phyloP scores from a whole-genome alignment of 495 filamentous ascomycete genomes.

The Annulohypoxylon nitens region DNA sequence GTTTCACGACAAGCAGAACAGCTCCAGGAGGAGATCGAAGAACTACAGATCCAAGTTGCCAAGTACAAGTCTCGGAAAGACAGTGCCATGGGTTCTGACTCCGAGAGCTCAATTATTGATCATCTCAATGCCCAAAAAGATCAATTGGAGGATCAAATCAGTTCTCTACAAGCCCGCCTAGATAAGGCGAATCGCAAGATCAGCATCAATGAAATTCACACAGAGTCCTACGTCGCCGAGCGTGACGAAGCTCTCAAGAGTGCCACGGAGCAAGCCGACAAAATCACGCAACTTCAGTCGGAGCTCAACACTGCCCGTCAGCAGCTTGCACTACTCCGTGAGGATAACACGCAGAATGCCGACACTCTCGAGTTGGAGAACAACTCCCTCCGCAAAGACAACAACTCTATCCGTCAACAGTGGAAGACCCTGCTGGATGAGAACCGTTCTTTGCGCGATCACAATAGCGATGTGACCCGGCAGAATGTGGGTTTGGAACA shows the following conservation, averaged over 20 bases:
- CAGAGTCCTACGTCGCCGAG: slow-evolving; percentile 59
- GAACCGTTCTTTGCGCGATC: slow-evolving; percentile 47
- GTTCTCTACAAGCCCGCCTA: slow-evolving; percentile 56
- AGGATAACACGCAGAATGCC: slow-evolving; percentile 22
- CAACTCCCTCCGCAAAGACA: slow-evolving; percentile 51
- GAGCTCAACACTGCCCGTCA: slow-evolving; percentile 57
- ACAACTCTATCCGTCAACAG: slow-evolving; percentile 49
- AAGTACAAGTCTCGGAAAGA: slow-evolving; percentile 57
- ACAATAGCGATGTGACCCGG: slow-evolving; percentile 46
- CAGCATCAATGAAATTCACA: slow-evolving; percentile 61
- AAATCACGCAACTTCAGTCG: slow-evolving; percentile 59
- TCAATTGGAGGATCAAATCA: slow-evolving; percentile 59
- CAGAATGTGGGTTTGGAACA: slow-evolving; percentile 57
- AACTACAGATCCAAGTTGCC: slow-evolving; percentile 59
- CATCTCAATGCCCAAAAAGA: slow-evolving; percentile 52
- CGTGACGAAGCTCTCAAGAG: slow-evolving; percentile 62
- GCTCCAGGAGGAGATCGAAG: slow-evolving; percentile 60
- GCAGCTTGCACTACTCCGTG: slow-evolving; percentile 50
- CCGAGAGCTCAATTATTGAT: slow-evolving; percentile 56
- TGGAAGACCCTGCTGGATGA: slow-evolving; percentile 47
- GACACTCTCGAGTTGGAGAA: slow-evolving; percentile 51
- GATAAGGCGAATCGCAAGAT: slow-evolving; percentile 62
- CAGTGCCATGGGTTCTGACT: slow-evolving; percentile 63
- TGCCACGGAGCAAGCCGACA: slow-evolving; percentile 57
- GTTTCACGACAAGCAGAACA: slow-evolving; percentile 63